phyloP scores from a whole-genome alignment of 192 early-diverging fungal species.

The Rhizophagus clarus region DNA sequence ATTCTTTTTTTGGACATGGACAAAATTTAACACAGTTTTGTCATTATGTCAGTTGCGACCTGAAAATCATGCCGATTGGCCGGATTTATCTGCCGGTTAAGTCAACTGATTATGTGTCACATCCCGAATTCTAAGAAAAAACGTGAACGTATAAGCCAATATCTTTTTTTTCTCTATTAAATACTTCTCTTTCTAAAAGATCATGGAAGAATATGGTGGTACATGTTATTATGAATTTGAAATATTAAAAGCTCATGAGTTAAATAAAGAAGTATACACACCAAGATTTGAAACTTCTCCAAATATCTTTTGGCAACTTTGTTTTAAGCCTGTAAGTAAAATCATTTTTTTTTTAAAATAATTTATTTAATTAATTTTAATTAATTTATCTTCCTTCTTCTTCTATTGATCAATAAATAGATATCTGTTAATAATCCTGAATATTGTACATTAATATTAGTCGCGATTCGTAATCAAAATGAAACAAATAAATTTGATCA shows the following conservation, averaged over 20 bases:
- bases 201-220: too few relatives aligned
- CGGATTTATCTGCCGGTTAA: too few relatives aligned
- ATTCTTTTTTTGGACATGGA: too few relatives aligned
- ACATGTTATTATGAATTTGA: neutral
- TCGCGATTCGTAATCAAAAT: slow-evolving; percentile 2
- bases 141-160: too few relatives aligned
- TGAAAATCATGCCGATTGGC: too few relatives aligned
- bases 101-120: too few relatives aligned
- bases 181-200: too few relatives aligned
- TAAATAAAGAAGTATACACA: neutral
- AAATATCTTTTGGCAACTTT: slow-evolving; percentile 15
- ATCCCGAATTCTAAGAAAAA: too few relatives aligned
- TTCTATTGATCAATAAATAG: neutral
- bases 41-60: too few relatives aligned
- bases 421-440: slow-evolving; percentile 10
- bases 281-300: slow-evolving; percentile 8
- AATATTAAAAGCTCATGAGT: neutral
- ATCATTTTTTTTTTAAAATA: neutral
- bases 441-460: slow-evolving; percentile 6
- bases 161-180: too few relatives aligned
- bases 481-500: neutral
- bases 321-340: neutral
- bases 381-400: neutral
- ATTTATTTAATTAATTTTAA: neutral
- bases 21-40: too few relatives aligned